Evolutionary conservation across 768 basidiomycete genomes (phyloP), one percentile per base, ranked within the genome.

Genomic region (Hemileccinum rubropunctum): DNA sequence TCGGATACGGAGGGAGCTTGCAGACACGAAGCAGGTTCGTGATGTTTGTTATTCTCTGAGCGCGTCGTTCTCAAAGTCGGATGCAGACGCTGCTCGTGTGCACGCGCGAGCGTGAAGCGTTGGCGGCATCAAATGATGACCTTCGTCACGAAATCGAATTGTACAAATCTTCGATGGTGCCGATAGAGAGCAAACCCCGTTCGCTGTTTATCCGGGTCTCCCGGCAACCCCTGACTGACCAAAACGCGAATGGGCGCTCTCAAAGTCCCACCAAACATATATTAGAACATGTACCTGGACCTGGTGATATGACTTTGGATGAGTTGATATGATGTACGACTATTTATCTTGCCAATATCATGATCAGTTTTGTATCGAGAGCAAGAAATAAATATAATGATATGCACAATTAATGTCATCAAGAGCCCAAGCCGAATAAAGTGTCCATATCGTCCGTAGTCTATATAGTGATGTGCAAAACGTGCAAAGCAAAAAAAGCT

Each of bases 1-100:
- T 51, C 77, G 83, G 47, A 82, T 97, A 45, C 77, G 93, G 32
- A 73, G 78, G 48, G 92, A 95, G 63, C 71, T 95, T 42, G 81
- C 89, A 3, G 84, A 91, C 48, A 76, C 80, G 6, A 92, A 91
- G 66, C 87, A 90, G 68, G 92, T 90, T 53, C 51, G 84, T 70
- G 23, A 20, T 23, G 44, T 5, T 32, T 39, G 28, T 46, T 4
- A 2, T 42, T 36, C 12, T 26, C n/a, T 13, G 40, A 10, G 17
- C 6, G 17, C 28, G 8, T 42, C 14, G 11, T 50, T 32, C 42
- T 58, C 30, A 54, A 47, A 0, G 20, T 5, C n/a, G 30, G 15
- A 1, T 15, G 32, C 58, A 84, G 82, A 76, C 75, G 73, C 68
- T 83, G 27, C 71, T 75, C 5, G 57, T 71, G 54, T 67, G 77